phyloP scores from a whole-genome alignment of 192 early-diverging fungal species.

The Neocallimastix lanati region DNA sequence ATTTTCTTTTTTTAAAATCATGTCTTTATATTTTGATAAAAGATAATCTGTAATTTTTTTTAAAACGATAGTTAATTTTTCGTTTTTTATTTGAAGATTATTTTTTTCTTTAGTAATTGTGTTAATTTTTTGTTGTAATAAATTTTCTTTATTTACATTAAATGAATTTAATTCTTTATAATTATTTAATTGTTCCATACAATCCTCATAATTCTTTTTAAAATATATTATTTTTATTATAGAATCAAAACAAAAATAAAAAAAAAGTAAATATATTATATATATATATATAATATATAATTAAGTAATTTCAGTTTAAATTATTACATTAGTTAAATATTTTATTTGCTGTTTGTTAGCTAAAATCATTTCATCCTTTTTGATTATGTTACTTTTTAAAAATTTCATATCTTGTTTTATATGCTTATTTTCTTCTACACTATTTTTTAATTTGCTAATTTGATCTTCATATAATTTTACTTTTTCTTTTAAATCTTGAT shows the following conservation, averaged over 20 bases:
- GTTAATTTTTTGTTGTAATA: background rate
- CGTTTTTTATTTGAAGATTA: background rate
- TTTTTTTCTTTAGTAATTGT: background rate
- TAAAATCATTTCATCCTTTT: background rate
- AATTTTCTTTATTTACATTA: background rate
- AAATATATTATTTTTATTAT: too few species aligned
- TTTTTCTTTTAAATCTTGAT: background rate
- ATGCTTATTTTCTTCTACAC: background rate
- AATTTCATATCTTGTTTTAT: background rate
- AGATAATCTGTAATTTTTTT: background rate
- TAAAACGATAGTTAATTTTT: background rate
- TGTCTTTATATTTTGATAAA: background rate
- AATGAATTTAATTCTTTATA: background rate
- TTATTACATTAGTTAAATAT: background rate
- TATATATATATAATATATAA: too few species aligned
- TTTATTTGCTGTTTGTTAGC: background rate
- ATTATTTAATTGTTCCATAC: background rate
- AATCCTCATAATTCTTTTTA: background rate
- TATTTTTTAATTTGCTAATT: background rate
- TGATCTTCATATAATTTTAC: background rate
- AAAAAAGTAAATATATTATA: too few species aligned
- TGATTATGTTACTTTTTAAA: background rate
- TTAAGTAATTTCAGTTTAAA: too few species aligned
- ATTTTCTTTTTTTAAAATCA: background rate
- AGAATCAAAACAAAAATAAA: too few species aligned